Base-by-base conservation (phyloP, 164 flowering plant genomes). In the Warburgia ugandensis region DNA sequence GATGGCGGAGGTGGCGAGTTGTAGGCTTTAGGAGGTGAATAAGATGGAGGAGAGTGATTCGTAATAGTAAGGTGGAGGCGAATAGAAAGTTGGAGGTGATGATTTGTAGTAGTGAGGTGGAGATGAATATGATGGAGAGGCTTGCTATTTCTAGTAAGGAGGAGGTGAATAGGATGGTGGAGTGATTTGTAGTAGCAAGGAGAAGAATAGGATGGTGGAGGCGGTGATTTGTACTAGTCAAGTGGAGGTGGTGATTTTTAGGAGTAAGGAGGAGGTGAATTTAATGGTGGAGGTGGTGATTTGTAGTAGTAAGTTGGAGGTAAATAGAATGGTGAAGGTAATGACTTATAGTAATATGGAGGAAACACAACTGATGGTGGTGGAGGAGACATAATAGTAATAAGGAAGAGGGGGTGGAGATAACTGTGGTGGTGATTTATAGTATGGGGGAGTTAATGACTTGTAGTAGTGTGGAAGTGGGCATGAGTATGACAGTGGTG, bases 371-470 rank as follows among this genome's bases (percentile, higher is more conserved):
- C 6, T 29, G 52, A 6, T 17, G 38, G 17, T 48, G 52, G 36
- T 48, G 52, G 48, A 28, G 52, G 12, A 11, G n/a, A 17, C 16
- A 38, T 48, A 29, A 27, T 11, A 25, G 32, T 46, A 9, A n/a
- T 16, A 6, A 4, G 31, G 43, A 20, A 17, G 33, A 52, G 31
- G 38, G 3, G 53, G 40, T 21, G 53, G 19, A 23, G 21, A 31
- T 13, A 12, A n/a, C 17, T n/a, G 41, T 38, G 41, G 48, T 23
- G 48, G 48, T 12, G 48, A 45, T 17, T 45, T 45, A 27, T 45
- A 45, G 29, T 45, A 23, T 4, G 16, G 21, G 12, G 35, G 16
- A 25, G n/a, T n/a, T n/a, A n/a, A n/a, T 22, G 23, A n/a, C n/a
- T n/a, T n/a, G n/a, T n/a, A n/a, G n/a, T n/a, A n/a, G n/a, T n/a